Percentiles rank a stretch among this genome's conserved stretches.
phyloP scores from a whole-genome alignment of 2,329 filamentous ascomycete species.

The Talaromyces verruculosus region DNA sequence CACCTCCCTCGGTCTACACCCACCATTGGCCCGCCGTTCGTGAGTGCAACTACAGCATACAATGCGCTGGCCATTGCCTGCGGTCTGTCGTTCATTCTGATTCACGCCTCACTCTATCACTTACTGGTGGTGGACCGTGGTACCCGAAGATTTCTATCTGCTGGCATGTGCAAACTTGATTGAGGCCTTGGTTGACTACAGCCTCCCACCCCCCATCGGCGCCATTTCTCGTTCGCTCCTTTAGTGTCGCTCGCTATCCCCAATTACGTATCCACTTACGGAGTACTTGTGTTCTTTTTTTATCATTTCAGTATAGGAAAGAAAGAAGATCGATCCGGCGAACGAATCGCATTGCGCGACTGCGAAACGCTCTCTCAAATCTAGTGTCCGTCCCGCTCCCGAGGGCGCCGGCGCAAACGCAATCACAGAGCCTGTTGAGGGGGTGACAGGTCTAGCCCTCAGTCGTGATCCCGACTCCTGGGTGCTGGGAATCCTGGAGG shows the following conservation, averaged over 20 bases:
- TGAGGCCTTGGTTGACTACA: neutral
- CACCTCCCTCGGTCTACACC: slow-evolving; percentile 12
- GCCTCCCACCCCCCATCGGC: neutral
- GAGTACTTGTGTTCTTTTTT: neutral
- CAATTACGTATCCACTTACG: slow-evolving; percentile 4
- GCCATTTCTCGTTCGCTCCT: slow-evolving; percentile 1
- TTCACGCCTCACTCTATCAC: neutral
- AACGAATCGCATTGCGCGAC: slow-evolving; percentile 6
- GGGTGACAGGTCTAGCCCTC: slow-evolving; percentile 1
- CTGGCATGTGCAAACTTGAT: neutral
- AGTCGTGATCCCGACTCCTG: slow-evolving; percentile 10
- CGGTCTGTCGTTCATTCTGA: neutral
- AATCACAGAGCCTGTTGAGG: neutral
- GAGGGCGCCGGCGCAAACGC: slow-evolving; percentile 6
- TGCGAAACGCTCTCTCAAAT: slow-evolving; percentile 10
- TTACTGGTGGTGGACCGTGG: neutral
- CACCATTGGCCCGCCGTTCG: slow-evolving; percentile 8
- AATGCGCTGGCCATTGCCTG: slow-evolving; percentile 10
- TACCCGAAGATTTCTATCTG: neutral
- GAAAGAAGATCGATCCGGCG: neutral
- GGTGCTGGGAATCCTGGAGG: slow-evolving; percentile 17
- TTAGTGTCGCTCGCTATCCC: neutral
- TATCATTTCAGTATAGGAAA: neutral
- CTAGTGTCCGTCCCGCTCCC: neutral
- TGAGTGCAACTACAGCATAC: neutral